Base-by-base conservation (phyloP, 352 stramenopile genomes). In the Phytophthora pluvialis region DNA sequence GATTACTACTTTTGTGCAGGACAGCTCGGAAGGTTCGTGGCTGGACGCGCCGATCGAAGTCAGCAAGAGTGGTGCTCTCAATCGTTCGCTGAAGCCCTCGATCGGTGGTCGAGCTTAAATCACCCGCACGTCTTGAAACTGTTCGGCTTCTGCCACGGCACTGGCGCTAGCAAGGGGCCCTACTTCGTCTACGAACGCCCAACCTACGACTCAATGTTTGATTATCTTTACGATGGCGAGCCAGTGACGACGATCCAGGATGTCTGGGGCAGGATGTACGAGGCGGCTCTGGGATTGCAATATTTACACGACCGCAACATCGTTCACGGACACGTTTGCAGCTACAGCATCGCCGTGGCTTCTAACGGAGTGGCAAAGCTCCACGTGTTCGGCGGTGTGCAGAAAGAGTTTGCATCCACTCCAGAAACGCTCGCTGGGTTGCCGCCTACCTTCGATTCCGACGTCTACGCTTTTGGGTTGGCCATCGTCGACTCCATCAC, bases 271-370 rank as follows among this genome's bases (percentile, higher is more conserved):
- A 51, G 52, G 0, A 4, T 80, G 10, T 65, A 73, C 15, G 44
- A 76, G 35, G 65, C 42, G 12, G 69, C 72, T 15, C 25, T 72
- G 11, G 69, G 69, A 5, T 38, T 78, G 10, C 51, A 70, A 7
- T 75, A 80, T 39, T 36, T 80, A 6, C 72, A 78, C 33, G 44
- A 73, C 5, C 52, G 58, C 0, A 51, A 58, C 12, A 49, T 73
- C 1, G 25, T 76, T 3, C 57, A 80, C 15, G 60, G 65, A 5
- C 28, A 28, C 36, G 18, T 75, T 25, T 39, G 25, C 1, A n/a
- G 12, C 21, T 16, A 63, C 11, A 75, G 26, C 5, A 51, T 77
- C 11, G 12, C 33, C 0, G 13, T 75, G 26, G 43, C 18, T 7
- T 31, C 21, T 7, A 68, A 70, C 29, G 60, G 67, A 15, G 28